Evolutionary conservation across 1,284 basidiomycete species (phyloP), one percentile per base, ranked within the genome.

Genomic region (Anthracocystis setariae): DNA sequence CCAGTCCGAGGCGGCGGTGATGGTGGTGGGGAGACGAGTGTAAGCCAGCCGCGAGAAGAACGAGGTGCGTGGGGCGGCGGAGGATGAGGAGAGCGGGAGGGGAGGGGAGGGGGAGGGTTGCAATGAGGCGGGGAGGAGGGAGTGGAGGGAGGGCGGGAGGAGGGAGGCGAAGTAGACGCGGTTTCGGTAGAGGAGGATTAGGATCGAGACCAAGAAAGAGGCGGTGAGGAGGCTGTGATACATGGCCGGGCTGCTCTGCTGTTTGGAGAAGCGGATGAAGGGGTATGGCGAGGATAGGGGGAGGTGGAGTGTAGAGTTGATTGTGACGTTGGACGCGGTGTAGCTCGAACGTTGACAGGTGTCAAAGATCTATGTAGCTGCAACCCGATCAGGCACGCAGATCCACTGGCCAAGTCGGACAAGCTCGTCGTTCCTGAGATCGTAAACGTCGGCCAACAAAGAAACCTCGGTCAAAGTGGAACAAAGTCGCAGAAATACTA

Each of bases 1-100:
- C 80, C 80, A 81, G 32, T 78, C 76, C 38, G 58, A 73, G n/a
- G n/a, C n/a, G n/a, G n/a, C 25, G 35, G 50, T 5, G 61, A 47
- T 0, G 68, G 7, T 3, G 46, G 47, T 0, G 42, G 12, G 44
- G 67, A 72, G 27, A 43, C 27, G n/a, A n/a, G 48, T 5, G 49
- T n/a, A 5, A 27, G 7, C 32, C 15, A 46, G 32, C n/a, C 50
- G 32, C 10, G 8, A n/a, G 33, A 60, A 46, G 8, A 18, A 47
- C 18, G 29, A 27, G 10, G 18, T n/a, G n/a, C 29, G 7, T 29
- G 29, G 12, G 29, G 29, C 5, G 29, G 29, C 29, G 17, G 23
- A 23, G 43, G 52, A 32, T 32, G 46, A 24, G 23, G 35, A 13
- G 33, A 49, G 15, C 17, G 48, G 21, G 18, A 33, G 37, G 46